Base-by-base conservation (phyloP, 495 filamentous ascomycete genomes). In the Neurospora cerealis region DNA sequence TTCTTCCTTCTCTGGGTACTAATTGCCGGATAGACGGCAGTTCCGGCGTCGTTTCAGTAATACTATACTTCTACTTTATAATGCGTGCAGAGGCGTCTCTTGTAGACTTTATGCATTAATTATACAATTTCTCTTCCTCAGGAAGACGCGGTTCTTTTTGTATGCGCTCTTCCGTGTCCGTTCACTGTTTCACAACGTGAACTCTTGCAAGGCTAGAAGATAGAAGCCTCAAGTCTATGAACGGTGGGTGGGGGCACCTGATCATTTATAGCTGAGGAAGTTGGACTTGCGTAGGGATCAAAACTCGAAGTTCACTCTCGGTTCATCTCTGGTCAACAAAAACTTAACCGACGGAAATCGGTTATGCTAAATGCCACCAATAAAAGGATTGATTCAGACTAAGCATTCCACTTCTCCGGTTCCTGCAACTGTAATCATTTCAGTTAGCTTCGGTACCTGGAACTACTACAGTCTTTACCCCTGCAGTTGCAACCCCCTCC, bases 1-100 rank as follows among this genome's bases (percentile, higher is more conserved):
- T 79, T 79, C 71, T 81, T 81, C 74, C 78, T 81, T 7, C 79
- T 82, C 60, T 82, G 80, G 81, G 80, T 82, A 60, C 76, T 82
- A 74, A 79, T 82, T 75, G 79, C 80, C 77, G 80, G 80, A 71
- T 82, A 82, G 76, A 70, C n/a, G 32, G 54, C 21, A 19, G 10
- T 60, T 38, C 15, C 9, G 70, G 39, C 37, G 36, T 37, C 60
- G n/a, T 54, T 41, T 72, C 34, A 70, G 54, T 37, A 70, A 66
- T 74, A 74, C 11, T 76, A 72, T 38, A 73, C 17, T 60, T 44
- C 41, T 24, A n/a, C 71, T 75, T 72, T 54, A 24, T 70, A 73
- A 73, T 74, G 70, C 74, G 72, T 71, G 72, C 76, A 74, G 48
- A 46, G 73, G 79, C 78, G 77, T 80, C 70, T 34, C 46, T 69